Percentiles rank a stretch among this genome's conserved stretches.
phyloP scores from a whole-genome alignment of 176 grass and related monocot genomes.

The Carex scoparia region DNA sequence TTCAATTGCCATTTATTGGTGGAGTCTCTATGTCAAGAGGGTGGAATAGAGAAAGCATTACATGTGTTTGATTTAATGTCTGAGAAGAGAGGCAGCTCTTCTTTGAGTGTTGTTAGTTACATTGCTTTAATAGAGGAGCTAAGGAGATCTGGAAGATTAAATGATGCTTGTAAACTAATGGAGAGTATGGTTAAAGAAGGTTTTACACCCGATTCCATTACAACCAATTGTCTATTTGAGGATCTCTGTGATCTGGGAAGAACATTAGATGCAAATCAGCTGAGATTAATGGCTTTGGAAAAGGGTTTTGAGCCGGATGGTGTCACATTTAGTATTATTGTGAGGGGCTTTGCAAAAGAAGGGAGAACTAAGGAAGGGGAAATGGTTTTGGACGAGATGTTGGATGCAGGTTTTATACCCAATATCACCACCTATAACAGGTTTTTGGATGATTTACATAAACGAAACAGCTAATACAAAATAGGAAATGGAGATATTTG shows the following conservation, averaged over 20 bases:
- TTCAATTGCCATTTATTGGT: constrained; percentile 54
- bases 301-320: constrained; percentile 49
- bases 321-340: constrained; percentile 46
- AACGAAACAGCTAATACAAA: not conserved
- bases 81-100: constrained; percentile 32
- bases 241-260: constrained; percentile 44
- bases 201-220: constrained; percentile 45
- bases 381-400: constrained; percentile 67
- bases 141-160: constrained; percentile 33
- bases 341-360: constrained; percentile 66
- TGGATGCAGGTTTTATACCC: constrained; percentile 66
- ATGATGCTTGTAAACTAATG: constrained; percentile 41
- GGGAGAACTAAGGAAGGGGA: constrained; percentile 53
- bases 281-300: constrained; percentile 42
- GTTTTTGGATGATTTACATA: constrained; percentile 47
- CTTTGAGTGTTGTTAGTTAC: constrained; percentile 43
- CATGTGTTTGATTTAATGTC: constrained; percentile 43
- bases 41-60: constrained; percentile 38
- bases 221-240: constrained; percentile 62
- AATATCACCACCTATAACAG: constrained; percentile 70
- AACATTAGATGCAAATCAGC: constrained; percentile 39
- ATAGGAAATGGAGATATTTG: not conserved
- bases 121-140: constrained; percentile 50
- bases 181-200: constrained; percentile 48
- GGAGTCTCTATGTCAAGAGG: constrained; percentile 36